Evolutionary conservation across 2,329 filamentous ascomycete genomes (phyloP).

Genomic region (Phoma sp.): DNA sequence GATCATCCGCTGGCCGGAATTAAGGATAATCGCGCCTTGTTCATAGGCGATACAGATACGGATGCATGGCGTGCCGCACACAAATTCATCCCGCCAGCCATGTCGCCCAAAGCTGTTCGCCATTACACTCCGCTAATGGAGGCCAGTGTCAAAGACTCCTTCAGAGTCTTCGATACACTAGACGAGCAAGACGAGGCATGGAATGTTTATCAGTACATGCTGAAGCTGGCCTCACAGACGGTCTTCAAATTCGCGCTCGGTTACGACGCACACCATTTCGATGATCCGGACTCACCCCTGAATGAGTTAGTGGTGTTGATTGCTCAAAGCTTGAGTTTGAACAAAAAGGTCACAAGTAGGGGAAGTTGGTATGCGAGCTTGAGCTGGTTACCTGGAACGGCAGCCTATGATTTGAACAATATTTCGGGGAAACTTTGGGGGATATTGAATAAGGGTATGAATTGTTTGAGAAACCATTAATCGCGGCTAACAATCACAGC

Average conservation of each 20-base stretch:
- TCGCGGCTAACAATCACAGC: slow-evolving; percentile 41
- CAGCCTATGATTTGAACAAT: neutral
- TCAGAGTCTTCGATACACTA: slow-evolving; percentile 55
- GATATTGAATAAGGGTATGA: too few relatives aligned
- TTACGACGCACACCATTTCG: slow-evolving; percentile 55
- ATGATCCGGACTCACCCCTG: slow-evolving; percentile 51
- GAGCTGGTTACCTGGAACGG: slow-evolving; percentile 49
- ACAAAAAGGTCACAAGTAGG: slow-evolving; percentile 63
- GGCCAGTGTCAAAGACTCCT: slow-evolving; percentile 58
- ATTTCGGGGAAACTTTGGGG: neutral
- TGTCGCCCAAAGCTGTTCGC: slow-evolving; percentile 65
- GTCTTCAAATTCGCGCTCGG: slow-evolving; percentile 55
- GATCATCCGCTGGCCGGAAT: slow-evolving; percentile 41
- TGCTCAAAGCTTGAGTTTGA: slow-evolving; percentile 59
- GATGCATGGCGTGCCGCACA: slow-evolving; percentile 60
- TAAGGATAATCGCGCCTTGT: slow-evolving; percentile 40
- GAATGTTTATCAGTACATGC: slow-evolving; percentile 59
- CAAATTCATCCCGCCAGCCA: slow-evolving; percentile 66
- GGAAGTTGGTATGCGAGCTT: slow-evolving; percentile 63
- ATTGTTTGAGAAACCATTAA: slow-evolving; percentile 53
- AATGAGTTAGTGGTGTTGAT: slow-evolving; percentile 61
- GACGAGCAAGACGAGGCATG: slow-evolving; percentile 54
- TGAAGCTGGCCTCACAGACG: slow-evolving; percentile 55
- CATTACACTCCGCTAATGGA: slow-evolving; percentile 68
- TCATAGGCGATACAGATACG: slow-evolving; percentile 56